Percentiles rank a stretch among this genome's conserved stretches.
Conservation (phyloP, 192 early-diverging fungal genomes). For the Obelidium mucronatum region DNA sequence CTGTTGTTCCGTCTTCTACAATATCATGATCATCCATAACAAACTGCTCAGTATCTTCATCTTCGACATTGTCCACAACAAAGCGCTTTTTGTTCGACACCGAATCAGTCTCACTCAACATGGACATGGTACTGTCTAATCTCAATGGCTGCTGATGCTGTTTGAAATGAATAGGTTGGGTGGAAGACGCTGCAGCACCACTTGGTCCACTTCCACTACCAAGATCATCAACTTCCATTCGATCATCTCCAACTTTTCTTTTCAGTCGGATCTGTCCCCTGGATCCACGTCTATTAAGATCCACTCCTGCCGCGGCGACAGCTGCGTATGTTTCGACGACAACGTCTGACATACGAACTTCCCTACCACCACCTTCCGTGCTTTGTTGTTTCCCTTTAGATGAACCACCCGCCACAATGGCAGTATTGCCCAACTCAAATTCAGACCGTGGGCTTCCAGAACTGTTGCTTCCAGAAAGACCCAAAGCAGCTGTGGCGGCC, state of each 20-base stretch:
- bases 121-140: background rate
- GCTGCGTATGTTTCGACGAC: background rate
- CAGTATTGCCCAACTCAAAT: background rate
- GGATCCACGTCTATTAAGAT: constrained; percentile 3
- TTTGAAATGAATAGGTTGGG: background rate
- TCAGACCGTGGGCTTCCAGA: no score
- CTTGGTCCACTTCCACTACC: background rate
- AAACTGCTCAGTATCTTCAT: background rate
- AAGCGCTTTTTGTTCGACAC: background rate
- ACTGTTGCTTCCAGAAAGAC: background rate
- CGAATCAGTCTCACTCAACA: background rate
- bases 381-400: no score
- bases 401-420: background rate
- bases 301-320: background rate
- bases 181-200: background rate
- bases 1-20: background rate
- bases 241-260: constrained; percentile 14
- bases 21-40: background rate
- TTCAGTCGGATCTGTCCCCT: constrained; percentile 1
- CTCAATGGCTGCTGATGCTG: background rate
- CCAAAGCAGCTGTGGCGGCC: no score
- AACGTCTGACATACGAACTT: background rate
- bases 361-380: no score
- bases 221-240: constrained; percentile 18
- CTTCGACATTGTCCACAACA: background rate